Conservation (phyloP, 345 rosid genomes). For the Schrenkiella parvula region DNA sequence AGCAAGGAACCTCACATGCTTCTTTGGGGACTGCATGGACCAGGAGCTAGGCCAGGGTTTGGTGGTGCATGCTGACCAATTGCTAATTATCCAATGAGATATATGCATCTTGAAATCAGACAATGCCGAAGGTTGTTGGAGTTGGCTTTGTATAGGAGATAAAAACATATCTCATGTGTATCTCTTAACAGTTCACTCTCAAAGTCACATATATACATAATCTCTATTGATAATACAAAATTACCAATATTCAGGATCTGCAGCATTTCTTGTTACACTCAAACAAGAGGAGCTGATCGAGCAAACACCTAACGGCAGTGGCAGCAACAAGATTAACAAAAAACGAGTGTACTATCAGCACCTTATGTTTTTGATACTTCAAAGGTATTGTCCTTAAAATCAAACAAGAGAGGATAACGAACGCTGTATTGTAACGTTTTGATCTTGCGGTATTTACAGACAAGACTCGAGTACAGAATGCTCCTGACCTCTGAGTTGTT, state of each 20-base stretch:
- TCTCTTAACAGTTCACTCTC: too few species aligned
- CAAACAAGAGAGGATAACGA: background rate
- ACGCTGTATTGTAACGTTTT: background rate
- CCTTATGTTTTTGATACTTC: slow-evolving; percentile 4
- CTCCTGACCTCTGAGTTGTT: background rate
- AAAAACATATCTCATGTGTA: too few species aligned
- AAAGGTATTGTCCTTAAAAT: background rate
- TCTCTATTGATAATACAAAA: background rate
- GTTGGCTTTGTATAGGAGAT: too few species aligned
- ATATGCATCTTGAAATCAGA: too few species aligned
- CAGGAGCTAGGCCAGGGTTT: too few species aligned
- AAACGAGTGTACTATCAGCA: background rate
- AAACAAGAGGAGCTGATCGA: background rate
- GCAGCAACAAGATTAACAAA: background rate
- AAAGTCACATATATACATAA: too few species aligned
- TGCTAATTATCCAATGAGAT: too few species aligned
- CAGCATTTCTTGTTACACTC: background rate
- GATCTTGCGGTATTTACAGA: slow-evolving; percentile 18
- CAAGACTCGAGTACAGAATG: background rate
- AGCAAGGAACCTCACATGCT: too few species aligned
- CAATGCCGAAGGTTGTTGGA: too few species aligned
- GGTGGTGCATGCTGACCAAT: too few species aligned
- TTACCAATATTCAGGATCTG: background rate
- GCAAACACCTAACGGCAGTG: background rate
- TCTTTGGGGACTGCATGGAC: too few species aligned